Conservation (phyloP, 305 asterid genomes). For the Fraxinus sp. region DNA sequence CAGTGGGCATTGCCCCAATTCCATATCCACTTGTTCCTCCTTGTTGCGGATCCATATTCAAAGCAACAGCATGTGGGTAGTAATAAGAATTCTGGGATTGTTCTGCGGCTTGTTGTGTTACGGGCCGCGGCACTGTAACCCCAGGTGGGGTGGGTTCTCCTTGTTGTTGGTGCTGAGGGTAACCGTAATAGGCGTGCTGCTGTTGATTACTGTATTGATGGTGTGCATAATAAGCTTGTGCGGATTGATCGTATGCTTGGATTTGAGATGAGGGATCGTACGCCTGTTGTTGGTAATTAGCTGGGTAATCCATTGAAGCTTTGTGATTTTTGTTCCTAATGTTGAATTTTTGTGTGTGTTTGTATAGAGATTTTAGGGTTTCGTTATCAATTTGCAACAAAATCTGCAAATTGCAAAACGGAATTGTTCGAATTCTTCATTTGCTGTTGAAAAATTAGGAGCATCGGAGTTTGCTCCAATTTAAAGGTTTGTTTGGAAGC, state of each 20-base stretch:
- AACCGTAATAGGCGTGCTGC: slow-evolving; percentile 29
- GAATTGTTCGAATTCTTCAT: neutral
- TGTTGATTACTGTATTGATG: slow-evolving; percentile 31
- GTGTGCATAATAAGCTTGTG: slow-evolving; percentile 34
- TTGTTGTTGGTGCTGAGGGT: slow-evolving; percentile 30
- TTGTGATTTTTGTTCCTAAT: neutral
- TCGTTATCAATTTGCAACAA: neutral
- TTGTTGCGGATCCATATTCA: slow-evolving; percentile 26
- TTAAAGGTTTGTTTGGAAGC: neutral
- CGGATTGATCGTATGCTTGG: slow-evolving; percentile 25
- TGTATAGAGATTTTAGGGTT: neutral
- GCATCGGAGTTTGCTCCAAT: neutral
- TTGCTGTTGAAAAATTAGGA: neutral
- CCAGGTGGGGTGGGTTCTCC: slow-evolving; percentile 56
- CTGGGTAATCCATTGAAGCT: slow-evolving; percentile 28
- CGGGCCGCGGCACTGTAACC: slow-evolving; percentile 27
- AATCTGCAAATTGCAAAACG: neutral
- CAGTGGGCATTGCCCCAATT: slow-evolving; percentile 7
- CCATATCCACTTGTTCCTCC: slow-evolving; percentile 23
- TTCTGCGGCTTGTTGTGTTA: neutral
- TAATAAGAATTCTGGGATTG: slow-evolving; percentile 20
- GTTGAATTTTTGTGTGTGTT: neutral
- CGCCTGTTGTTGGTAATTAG: slow-evolving; percentile 24
- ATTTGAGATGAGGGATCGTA: slow-evolving; percentile 38
- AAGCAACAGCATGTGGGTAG: slow-evolving; percentile 18